phyloP scores from a whole-genome alignment of 2,329 filamentous ascomycete species.

The Cordyceps fumosorosea region DNA sequence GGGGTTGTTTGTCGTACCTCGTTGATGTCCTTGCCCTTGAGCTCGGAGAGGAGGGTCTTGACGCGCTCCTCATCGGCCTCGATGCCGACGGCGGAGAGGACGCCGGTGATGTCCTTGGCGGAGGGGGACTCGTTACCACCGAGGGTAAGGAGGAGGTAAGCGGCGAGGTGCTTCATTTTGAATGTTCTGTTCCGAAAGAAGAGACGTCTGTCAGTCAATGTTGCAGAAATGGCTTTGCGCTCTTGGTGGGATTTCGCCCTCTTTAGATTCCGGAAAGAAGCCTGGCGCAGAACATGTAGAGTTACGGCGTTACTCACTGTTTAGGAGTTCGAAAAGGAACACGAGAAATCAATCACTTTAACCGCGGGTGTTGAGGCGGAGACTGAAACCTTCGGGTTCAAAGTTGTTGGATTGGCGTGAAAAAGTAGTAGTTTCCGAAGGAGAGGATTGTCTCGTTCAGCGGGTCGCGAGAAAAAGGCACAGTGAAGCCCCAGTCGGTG shows the following conservation, averaged over 20 bases:
- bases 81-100: slow-evolving; percentile 90
- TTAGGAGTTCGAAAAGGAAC: slow-evolving; percentile 47
- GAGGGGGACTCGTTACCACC: slow-evolving; percentile 88
- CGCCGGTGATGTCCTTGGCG: slow-evolving; percentile 75
- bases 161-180: slow-evolving; percentile 99
- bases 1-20: slow-evolving; percentile 54
- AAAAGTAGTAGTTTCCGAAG: slow-evolving; percentile 20
- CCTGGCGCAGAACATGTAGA: background rate
- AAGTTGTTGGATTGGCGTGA: slow-evolving; percentile 29
- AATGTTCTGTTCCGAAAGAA: slow-evolving; percentile 29
- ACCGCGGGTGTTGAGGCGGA: slow-evolving; percentile 86
- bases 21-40: slow-evolving; percentile 86
- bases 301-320: slow-evolving; percentile 27
- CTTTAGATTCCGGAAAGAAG: background rate
- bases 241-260: background rate
- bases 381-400: slow-evolving; percentile 98
- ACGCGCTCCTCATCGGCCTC: slow-evolving; percentile 88
- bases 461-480: slow-evolving; percentile 6
- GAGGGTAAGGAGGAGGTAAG: slow-evolving; percentile 94
- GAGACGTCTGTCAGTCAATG: slow-evolving; percentile 5
- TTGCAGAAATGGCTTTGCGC: background rate
- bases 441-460: slow-evolving; percentile 12
- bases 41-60: slow-evolving; percentile 79
- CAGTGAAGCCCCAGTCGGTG: background rate
- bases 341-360: slow-evolving; percentile 99